A percentile compares a stretch with the other conserved stretches of the same genome.
Conservation (phyloP, 352 stramenopile species). For the Thalassiosira mediterranea region DNA sequence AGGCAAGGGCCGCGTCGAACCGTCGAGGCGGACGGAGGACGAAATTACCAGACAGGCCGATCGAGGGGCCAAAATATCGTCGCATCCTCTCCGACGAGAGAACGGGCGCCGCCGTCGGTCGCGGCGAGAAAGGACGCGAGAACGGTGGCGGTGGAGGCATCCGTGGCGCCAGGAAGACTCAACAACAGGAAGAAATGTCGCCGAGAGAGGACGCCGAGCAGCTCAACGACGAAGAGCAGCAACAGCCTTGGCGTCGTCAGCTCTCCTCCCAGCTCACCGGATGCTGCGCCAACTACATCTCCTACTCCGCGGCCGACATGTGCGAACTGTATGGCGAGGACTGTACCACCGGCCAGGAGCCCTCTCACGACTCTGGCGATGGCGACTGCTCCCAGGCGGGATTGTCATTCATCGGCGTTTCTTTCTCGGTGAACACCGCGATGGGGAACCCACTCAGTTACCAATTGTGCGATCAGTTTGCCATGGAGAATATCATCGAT, state of each 20-base stretch:
- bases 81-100: slow-evolving; percentile 2
- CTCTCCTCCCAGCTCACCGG: slow-evolving; percentile 51
- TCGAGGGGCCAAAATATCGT: slow-evolving; percentile 32
- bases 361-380: slow-evolving; percentile 59
- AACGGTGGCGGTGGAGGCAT: background rate
- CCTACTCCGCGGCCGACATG: slow-evolving; percentile 40
- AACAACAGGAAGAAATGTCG: background rate
- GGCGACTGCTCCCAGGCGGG: slow-evolving; percentile 45
- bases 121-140: too few species aligned
- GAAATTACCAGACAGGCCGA: too few species aligned
- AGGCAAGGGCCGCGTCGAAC: slow-evolving; percentile 5
- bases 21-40: background rate
- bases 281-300: slow-evolving; percentile 50
- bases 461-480: slow-evolving; percentile 58
- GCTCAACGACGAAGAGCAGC: background rate
- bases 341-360: slow-evolving; percentile 35
- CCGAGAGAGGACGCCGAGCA: slow-evolving; percentile 3
- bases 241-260: slow-evolving; percentile 30
- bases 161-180: background rate
- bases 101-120: too few species aligned
- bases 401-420: slow-evolving; percentile 57
- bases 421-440: slow-evolving; percentile 50
- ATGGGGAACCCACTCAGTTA: slow-evolving; percentile 54
- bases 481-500: slow-evolving; percentile 67
- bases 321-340: slow-evolving; percentile 48